Percentiles rank a stretch among this genome's conserved stretches.
phyloP scores from a whole-genome alignment of 2,329 filamentous ascomycete genomes.

The Colletotrichum tamarilloi region DNA sequence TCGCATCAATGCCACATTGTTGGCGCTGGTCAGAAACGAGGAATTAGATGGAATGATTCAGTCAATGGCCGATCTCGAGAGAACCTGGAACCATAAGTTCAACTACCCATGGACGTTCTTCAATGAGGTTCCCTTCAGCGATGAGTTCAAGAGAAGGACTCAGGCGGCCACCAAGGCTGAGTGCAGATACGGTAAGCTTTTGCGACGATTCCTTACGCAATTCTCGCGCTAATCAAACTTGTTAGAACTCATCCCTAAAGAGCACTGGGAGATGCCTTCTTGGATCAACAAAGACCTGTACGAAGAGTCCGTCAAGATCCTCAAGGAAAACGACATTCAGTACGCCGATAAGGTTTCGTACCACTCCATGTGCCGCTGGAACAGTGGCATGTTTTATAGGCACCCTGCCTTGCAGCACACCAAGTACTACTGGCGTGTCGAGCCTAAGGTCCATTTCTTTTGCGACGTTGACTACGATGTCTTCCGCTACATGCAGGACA shows the following conservation, averaged over 20 bases:
- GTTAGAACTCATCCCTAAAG: slow-evolving; percentile 86
- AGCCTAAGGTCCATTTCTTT: slow-evolving; percentile 99
- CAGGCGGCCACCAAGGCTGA: slow-evolving; percentile 87
- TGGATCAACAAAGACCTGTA: slow-evolving; percentile 95
- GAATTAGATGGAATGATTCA: slow-evolving; percentile 86
- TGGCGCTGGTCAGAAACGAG: slow-evolving; percentile 92
- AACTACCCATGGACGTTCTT: slow-evolving; percentile 99
- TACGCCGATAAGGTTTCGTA: slow-evolving; percentile 92
- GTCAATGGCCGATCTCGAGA: slow-evolving; percentile 91
- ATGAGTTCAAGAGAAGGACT: slow-evolving; percentile 91
- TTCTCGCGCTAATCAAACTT: slow-evolving; percentile 28
- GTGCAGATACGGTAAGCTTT: slow-evolving; percentile 79
- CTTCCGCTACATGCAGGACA: slow-evolving; percentile 96
- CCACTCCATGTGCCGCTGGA: slow-evolving; percentile 99
- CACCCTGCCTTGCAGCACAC: slow-evolving; percentile 86
- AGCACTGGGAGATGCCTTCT: slow-evolving; percentile 91
- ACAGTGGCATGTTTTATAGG: slow-evolving; percentile 97
- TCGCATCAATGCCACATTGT: slow-evolving; percentile 92
- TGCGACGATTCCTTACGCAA: background rate
- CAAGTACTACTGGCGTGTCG: slow-evolving; percentile 98
- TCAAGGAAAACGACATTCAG: slow-evolving; percentile 87
- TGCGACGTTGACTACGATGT: slow-evolving; percentile 99
- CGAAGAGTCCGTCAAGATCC: slow-evolving; percentile 82
- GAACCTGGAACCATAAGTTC: slow-evolving; percentile 98
- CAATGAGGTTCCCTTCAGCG: slow-evolving; percentile 93